Evolutionary conservation across 1,139 yeast genomes (phyloP), one percentile per base, ranked within the genome.

Genomic region (Magnusiomyces tetraspermus): DNA sequence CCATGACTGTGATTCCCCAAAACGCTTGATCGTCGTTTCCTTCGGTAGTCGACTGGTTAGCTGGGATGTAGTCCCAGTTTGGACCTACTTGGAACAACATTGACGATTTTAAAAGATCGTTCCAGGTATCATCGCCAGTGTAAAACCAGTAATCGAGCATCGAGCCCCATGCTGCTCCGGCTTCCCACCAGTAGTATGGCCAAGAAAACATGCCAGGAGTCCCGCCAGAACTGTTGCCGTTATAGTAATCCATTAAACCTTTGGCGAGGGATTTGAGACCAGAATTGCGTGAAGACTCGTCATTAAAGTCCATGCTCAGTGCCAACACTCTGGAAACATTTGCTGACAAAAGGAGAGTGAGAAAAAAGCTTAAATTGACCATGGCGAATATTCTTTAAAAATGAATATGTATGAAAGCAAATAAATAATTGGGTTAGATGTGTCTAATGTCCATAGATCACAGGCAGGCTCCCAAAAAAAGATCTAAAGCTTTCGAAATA

Each of bases 171-270:
- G 86, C 88, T 55, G 88, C 95, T 58, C 95, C 96, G 46, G 94
- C 92, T 71, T 84, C 86, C 95, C 96, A 88, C 96, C 96, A 88
- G 73, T 84, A 86, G 71, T 85, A 85, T 1, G 95, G 95, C 58
- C 73, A 65, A 19, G 75, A 71, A 66, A 88, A 87, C 83, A 80
- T 78, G 37, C 96, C 96, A 28, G 85, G 77, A 11, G 83, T 74
- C 23, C 86, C 72, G 61, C 75, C 74, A 2, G 66, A 51, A 47
- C 72, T 67, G 53, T 68, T 67, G 19, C 92, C 92, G 38, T 76
- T 78, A 65, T 86, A 84, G 67, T 87, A 87, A 67, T 82, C 80
- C 71, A 86, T 71, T 51, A 83, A 74, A 57, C 95, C 95, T 33
- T 75, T 67, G 10, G 79, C 79, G 17, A 85, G 71, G 24, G 76